Evolutionary conservation across 2,329 filamentous ascomycete genomes (phyloP), one percentile per base, ranked within the genome.

Genomic region (Graphium sp.): DNA sequence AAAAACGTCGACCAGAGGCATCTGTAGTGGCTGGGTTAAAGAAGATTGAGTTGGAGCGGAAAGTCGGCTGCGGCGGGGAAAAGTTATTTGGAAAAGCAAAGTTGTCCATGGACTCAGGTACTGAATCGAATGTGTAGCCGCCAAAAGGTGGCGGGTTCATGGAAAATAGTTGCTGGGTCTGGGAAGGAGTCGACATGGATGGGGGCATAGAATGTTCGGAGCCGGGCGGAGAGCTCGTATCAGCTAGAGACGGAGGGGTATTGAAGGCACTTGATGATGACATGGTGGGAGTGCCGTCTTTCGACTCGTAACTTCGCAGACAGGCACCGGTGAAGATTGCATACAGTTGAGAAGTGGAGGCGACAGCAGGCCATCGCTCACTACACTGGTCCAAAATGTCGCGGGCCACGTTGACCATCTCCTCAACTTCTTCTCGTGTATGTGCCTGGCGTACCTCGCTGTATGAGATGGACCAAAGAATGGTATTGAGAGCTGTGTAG

Each of bases 381-480:
- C 80, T 78, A 32, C 82, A 85, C 32, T 77, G 69, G 33, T 75
- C 66, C 34, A 95, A 76, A 5, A 80, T 77, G 29, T 85, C 76
- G 33, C 94, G 58, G 0, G 81, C 80, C 13, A 74, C 66, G 26
- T 74, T 64, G 24, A 93, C 63, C 38, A 89, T 66, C 16, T 69
- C 60, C 42, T 87, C 74, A 0, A 92, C 76, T 37, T 89, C 76
- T 24, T 83, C 73, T 13, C 74, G 70, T 4, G 65, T 49, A 45
- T 93, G 77, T 12, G 68, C 59, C 30, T 68, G 66, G 25, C 89
- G 75, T 15, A 95, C 74, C 38, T 87, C 78, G 4, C 76, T 66
- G 44, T 92, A 94, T 2, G 85, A 92, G 6, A 92, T 66, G 2
- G 80, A 73, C 89, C 89, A 98, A 1, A 98, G 64, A 28, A 94